Conservation (phyloP, 225 moss, liverwort and hornwort species). For the Physcomitrellopsis africana region DNA sequence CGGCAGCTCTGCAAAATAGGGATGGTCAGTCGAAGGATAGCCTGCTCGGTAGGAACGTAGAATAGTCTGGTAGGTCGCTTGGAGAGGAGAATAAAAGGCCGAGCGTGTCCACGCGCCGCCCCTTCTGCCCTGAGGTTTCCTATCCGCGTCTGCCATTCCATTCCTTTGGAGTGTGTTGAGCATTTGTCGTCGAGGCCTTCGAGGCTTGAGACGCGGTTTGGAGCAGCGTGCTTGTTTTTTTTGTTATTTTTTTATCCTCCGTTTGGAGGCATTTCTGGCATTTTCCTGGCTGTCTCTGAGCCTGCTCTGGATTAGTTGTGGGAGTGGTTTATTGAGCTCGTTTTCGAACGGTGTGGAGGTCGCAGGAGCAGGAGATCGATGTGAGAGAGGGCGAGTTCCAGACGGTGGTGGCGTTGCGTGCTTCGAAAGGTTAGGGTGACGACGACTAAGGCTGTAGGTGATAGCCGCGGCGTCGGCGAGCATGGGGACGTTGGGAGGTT, state of each 20-base stretch:
- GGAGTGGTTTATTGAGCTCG: background rate
- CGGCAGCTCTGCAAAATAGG: too few species aligned
- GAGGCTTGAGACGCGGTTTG: background rate
- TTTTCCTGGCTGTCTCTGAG: background rate
- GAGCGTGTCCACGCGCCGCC: too few species aligned
- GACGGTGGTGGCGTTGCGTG: background rate
- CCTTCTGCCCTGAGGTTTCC: too few species aligned
- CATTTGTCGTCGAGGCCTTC: background rate
- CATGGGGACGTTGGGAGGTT: too few species aligned
- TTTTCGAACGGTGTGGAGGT: background rate
- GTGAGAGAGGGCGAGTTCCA: background rate
- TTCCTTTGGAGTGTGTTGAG: constrained; percentile 3
- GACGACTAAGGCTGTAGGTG: background rate
- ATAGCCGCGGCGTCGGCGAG: too few species aligned
- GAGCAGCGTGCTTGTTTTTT: too few species aligned
- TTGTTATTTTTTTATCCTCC: too few species aligned
- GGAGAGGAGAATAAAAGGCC: too few species aligned
- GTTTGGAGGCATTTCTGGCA: background rate
- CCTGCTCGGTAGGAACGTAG: too few species aligned
- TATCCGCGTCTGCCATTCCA: background rate
- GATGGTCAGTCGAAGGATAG: too few species aligned
- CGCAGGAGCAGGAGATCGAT: constrained; percentile 8
- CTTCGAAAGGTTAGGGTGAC: background rate
- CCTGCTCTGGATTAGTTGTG: background rate
- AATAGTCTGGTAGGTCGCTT: too few species aligned